Evolutionary conservation across 2,329 filamentous ascomycete species (phyloP), one percentile per base, ranked within the genome.

Genomic region (Coniochaeta pulveracea): DNA sequence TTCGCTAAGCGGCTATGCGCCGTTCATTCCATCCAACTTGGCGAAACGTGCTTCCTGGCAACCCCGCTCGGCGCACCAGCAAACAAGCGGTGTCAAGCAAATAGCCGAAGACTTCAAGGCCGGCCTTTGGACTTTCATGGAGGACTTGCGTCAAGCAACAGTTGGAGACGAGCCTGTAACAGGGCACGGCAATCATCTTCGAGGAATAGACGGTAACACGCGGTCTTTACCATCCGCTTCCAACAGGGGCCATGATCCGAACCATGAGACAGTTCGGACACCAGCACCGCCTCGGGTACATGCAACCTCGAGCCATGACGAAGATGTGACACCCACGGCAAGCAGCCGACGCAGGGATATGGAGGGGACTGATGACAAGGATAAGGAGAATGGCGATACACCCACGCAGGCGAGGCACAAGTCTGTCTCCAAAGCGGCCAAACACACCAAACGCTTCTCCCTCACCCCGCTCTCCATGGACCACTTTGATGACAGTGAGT

Each of bases 121-220:
- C 33, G 89, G 91, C 2, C 61, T 98, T 31, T 88, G 83, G 76
- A 94, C 85, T 2, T 98, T 98, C 56, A 76, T 94, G 38, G 91
- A 96, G 53, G 91, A 98, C 51, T 76, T 98, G 30, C 73, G 88
- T 43, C 91, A 96, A 57, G 93, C 89, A 10, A 94, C 91, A 0
- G 86, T 98, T 6, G 91, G 91, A 16, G 91, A 98, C 35, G 91
- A 98, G 60, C 84, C 78, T 11, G 74, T 85, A 41, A 76, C 66
- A 39, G 78, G 75, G 10, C 39, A 45, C 12, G 43, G 46, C 9
- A 25, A 36, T 4, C 43, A 47, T 23, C 40, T 49, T 30, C 42
- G 49, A 7, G 54, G 49, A n/a, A 50, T 47, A 25, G 48, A 58
- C 38, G 44, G 55, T 27, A 58, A 53, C 38, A 51, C 38, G 54